Percentiles rank a stretch among this genome's conserved stretches.
Evolutionary conservation across 345 rosid species (phyloP).

Genomic region (Melaleuca alternifolia): DNA sequence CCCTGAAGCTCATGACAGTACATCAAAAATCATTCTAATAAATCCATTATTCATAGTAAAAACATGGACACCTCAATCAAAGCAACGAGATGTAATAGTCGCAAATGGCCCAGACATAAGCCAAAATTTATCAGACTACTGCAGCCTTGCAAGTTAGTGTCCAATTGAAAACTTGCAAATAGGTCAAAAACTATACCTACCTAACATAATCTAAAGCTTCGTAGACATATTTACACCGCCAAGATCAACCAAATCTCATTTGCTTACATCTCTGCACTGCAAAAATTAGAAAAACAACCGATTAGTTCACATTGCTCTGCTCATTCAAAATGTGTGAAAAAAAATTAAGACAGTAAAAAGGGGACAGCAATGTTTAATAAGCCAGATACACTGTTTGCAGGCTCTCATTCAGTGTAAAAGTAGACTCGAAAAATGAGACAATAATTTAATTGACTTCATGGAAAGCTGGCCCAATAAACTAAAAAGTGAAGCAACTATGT

Average conservation of each 20-base stretch:
- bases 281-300: neutral
- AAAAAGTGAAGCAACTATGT: neutral
- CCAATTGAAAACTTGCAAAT: neutral
- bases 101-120: neutral
- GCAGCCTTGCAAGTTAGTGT: neutral
- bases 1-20: neutral
- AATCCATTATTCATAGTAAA: neutral
- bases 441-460: neutral
- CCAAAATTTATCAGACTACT: neutral
- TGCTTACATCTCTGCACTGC: conserved; percentile 14
- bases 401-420: neutral
- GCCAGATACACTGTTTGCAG: neutral
- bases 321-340: neutral
- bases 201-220: neutral
- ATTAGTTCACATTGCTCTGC: neutral
- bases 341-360: neutral
- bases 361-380: neutral
- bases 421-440: neutral
- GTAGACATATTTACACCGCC: neutral
- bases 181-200: neutral
- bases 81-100: neutral
- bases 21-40: neutral
- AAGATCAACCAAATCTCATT: conserved; percentile 9
- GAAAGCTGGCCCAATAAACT: neutral
- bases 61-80: neutral